Evolutionary conservation across 257 asterid species (phyloP), one percentile per base, ranked within the genome.

Genomic region (Misopates orontium): DNA sequence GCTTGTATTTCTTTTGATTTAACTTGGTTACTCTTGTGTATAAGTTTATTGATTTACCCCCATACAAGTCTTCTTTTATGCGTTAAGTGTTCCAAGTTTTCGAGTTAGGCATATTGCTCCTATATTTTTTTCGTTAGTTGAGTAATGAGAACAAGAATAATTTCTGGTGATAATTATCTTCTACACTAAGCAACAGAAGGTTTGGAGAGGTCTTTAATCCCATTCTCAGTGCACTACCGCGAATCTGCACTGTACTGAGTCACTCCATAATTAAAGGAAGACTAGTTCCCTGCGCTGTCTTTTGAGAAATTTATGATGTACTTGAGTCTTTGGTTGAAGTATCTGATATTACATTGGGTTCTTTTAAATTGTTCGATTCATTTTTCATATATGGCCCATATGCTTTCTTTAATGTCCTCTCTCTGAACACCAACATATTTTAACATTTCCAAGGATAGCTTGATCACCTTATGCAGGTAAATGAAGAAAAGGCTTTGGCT

Each of bases 391-490:
- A 42, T 50, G 19, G 10, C 48, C 61, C 44, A 23, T 66, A 5
- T 75, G 25, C 48, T 19, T 41, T 22, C 42, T 69, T 40, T 48
- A 36, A 25, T 11, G 32, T 41, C 14, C 36, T 61, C 22, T 51
- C 65, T 58, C 51, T 36, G 55, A 39, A 61, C 60, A 16, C 19
- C 36, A 51, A 36, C 39, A 20, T 55, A 59, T 45, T 6, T 64
- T 28, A 8, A 28, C 53, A 24, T 60, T 32, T 54, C 57, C 41
- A 64, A 42, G 25, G 71, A 49, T 63, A 52, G 14, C 66, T 19
- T 42, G 60, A 57, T 58, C 21, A 53, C 56, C 60, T 57, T 70
- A 28, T 77, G 71, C 93, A 92, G 98, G 77, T 65, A 57, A 73
- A 73, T 72, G 85, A 75, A 75, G 80, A 72, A 18, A 78, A 76